These are phyloP conservation scores for Xanthoconium separans DNA, from an alignment of 1,284 basidiomycete genomes.

Conservation along the genomic window DNA sequence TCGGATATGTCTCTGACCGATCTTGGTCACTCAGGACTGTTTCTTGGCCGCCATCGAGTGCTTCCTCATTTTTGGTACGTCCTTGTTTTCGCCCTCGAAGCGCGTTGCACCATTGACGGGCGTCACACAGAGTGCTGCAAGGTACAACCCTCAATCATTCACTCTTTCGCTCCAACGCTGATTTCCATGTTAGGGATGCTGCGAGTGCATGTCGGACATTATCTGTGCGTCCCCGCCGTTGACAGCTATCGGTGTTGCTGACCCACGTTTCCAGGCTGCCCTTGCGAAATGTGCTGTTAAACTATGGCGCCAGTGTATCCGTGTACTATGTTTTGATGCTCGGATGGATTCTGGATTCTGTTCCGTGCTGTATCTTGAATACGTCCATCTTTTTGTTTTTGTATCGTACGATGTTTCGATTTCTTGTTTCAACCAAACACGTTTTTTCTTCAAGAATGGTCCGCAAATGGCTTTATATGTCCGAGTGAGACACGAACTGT, in stretches of 20 bases:
- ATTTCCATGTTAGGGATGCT: conserved; percentile 23
- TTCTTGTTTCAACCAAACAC: background rate
- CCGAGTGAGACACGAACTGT: too few species aligned
- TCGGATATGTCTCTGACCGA: background rate
- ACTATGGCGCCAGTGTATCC: background rate
- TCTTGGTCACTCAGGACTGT: conserved; percentile 42
- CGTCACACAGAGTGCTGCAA: conserved; percentile 32
- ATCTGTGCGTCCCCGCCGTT: conserved; percentile 22
- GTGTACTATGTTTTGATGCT: conserved; percentile 10
- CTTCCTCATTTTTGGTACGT: conserved; percentile 55
- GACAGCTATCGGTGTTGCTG: background rate
- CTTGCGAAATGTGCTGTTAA: conserved; percentile 35
- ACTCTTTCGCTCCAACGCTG: background rate
- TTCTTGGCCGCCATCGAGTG: conserved; percentile 46
- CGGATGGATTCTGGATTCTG: background rate
- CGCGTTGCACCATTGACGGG: background rate
- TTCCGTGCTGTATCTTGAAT: conserved; percentile 16
- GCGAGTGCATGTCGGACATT: conserved; percentile 32
- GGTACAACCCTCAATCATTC: conserved; percentile 13
- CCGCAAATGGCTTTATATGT: background rate
- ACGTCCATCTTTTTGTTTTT: background rate
- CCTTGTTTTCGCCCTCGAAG: too few species aligned
- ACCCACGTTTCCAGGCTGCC: conserved; percentile 24
- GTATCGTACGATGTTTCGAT: background rate
- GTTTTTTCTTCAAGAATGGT: background rate